These are phyloP conservation scores for Saitoella complicata DNA, from an alignment of 805 yeast species.

Conservation along the genomic window DNA sequence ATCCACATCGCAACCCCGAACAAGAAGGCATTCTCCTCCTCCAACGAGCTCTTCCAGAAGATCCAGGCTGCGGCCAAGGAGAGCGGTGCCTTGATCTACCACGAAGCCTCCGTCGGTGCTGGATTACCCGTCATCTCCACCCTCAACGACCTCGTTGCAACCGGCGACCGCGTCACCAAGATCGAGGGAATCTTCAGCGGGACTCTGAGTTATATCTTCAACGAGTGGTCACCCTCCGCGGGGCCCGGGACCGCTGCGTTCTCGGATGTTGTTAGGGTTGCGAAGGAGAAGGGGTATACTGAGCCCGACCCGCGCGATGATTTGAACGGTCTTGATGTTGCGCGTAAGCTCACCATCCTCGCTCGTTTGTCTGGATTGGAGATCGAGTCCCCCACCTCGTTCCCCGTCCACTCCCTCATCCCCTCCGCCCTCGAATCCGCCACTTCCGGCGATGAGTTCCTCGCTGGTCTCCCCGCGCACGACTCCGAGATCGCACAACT, in stretches of 20 bases:
- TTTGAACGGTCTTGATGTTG: constrained; percentile 93
- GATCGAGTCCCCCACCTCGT: constrained; percentile 75
- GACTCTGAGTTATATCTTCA: constrained; percentile 85
- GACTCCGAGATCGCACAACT: constrained; percentile 65
- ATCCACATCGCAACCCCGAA: constrained; percentile 95
- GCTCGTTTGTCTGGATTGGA: constrained; percentile 82
- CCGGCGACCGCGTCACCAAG: constrained; percentile 84
- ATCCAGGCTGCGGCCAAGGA: constrained; percentile 32
- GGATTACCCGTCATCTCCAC: constrained; percentile 90
- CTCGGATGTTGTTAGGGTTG: constrained; percentile 76
- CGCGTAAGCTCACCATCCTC: constrained; percentile 91
- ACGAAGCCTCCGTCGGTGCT: constrained; percentile 98
- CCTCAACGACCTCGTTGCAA: constrained; percentile 68
- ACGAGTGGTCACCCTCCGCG: constrained; percentile 47
- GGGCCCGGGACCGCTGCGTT: constrained; percentile 36
- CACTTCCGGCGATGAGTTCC: constrained; percentile 29
- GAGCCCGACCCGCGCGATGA: constrained; percentile 99
- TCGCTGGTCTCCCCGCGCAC: constrained; percentile 64
- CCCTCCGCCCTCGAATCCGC: constrained; percentile 71
- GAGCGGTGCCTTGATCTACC: constrained; percentile 65
- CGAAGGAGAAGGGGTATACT: constrained; percentile 85
- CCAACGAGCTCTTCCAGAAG: constrained; percentile 55
- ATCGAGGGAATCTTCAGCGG: constrained; percentile 97
- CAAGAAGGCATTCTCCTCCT: constrained; percentile 88
- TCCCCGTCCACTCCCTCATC: constrained; percentile 86